A percentile compares a stretch with the other conserved stretches of the same genome.
These are phyloP conservation scores for Brassica napus DNA, from an alignment of 345 rosid species.

Conservation along the genomic window DNA sequence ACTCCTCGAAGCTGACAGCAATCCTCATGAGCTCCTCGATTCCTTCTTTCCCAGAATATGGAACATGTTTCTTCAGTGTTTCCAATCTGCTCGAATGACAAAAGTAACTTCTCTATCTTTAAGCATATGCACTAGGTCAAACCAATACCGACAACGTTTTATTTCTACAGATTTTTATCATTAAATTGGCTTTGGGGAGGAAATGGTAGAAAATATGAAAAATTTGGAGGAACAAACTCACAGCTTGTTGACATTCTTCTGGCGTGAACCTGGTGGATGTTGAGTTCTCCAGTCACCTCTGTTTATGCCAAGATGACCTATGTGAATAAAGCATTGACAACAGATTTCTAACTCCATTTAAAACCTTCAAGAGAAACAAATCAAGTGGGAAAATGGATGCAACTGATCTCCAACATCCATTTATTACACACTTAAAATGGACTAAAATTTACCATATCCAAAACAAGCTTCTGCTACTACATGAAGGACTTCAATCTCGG, in stretches of 20 bases:
- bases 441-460: neutral
- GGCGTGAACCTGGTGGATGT: slow-evolving; percentile 46
- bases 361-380: neutral
- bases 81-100: slow-evolving; percentile 16
- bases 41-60: slow-evolving; percentile 7
- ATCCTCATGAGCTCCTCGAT: slow-evolving; percentile 23
- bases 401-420: neutral
- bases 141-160: neutral
- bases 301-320: neutral
- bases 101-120: neutral
- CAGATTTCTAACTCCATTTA: neutral
- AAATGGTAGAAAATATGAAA: slow-evolving; percentile 1
- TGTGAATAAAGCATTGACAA: neutral
- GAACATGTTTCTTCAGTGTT: slow-evolving; percentile 12
- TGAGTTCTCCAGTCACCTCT: slow-evolving; percentile 56
- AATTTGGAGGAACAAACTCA: slow-evolving; percentile 23
- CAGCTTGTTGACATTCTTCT: slow-evolving; percentile 51
- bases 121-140: neutral
- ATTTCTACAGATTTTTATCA: neutral
- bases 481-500: neutral
- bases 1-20: slow-evolving; percentile 28
- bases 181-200: neutral
- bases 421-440: neutral
- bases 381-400: neutral
- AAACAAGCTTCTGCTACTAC: neutral